Base-by-base conservation (phyloP, 495 filamentous ascomycete species). In the Penicilliopsis zonata region DNA sequence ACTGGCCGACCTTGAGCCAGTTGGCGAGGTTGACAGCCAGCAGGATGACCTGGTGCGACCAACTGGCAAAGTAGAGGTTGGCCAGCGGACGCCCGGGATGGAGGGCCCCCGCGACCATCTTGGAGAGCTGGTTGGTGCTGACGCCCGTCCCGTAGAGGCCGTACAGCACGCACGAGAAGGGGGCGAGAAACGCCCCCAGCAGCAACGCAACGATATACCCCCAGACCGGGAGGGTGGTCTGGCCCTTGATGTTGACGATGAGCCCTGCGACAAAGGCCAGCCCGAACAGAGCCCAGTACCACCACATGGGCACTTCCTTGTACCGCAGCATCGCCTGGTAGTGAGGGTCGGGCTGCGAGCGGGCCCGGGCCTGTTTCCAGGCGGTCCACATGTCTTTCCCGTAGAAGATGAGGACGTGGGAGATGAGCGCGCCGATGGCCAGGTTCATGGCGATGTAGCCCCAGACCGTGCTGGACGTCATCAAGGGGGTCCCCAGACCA, bases 191-290 rank as follows among this genome's bases (percentile, higher is more conserved):
- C 9, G 41, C 42, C 12, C 56, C 56, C 0, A 52, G 19, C 2
- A 56, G 9, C 8, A 60, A 18, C 0, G 69, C 41, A 9, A 78
- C 37, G 17, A 78, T 44, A 37, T 67, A 74, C 2, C 58, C 71
- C 72, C 70, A 76, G 19, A 42, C 61, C 0, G 72, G 66, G 8
- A 76, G 51, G 0, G 67, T 69, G 13, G 63, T 61, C 6, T 68
- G 44, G 25, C 62, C 59, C 38, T 57, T 56, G 33, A 65, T 52
- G 15, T 59, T 56, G 9, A 59, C 56, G 18, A 61, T 52, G 7
- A 76, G 42, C 4, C 67, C 73, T 1, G 68, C 49, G 19, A 69
- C 35, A 29, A 71, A 67, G 27, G 59, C 64, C 16, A 55, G 27
- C 15, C 68, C 38, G 9, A 76, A 49, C 2, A 70, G 45, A 0